Evolutionary conservation across 345 rosid species (phyloP).

Genomic region (Euphorbia tirucalli): DNA sequence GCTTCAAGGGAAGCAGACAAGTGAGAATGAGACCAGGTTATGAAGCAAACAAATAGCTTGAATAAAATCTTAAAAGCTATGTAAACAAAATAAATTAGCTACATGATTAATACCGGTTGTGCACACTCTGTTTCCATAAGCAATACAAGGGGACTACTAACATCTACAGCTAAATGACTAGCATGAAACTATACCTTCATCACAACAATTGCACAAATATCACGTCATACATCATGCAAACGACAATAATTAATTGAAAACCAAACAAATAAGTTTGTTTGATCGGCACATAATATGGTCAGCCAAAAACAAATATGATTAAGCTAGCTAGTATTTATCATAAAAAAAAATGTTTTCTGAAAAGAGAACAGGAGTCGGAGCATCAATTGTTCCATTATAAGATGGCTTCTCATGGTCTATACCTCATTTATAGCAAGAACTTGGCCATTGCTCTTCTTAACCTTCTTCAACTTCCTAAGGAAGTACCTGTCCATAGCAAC

Average conservation of each 20-base stretch:
- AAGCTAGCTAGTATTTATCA: not conserved
- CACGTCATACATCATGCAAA: no score
- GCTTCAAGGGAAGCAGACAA: slow-evolving; percentile 17
- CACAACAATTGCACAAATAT: not conserved
- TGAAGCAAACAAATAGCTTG: slow-evolving; percentile 3
- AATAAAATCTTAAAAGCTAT: not conserved
- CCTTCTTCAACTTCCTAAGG: slow-evolving; percentile 54
- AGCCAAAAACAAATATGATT: not conserved
- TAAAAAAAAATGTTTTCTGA: no score
- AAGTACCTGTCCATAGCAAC: slow-evolving; percentile 34
- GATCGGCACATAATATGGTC: not conserved
- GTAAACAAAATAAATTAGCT: not conserved
- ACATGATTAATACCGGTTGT: not conserved
- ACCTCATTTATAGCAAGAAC: slow-evolving; percentile 58
- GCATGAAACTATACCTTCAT: not conserved
- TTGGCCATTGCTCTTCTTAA: slow-evolving; percentile 54
- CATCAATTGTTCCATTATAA: not conserved
- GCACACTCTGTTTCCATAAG: not conserved
- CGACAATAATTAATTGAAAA: no score
- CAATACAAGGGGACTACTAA: not conserved
- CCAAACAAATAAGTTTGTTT: not conserved
- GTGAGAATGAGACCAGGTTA: slow-evolving; percentile 13
- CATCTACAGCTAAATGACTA: not conserved
- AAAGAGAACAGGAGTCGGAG: not conserved
- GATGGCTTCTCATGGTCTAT: not conserved